Base-by-base conservation (phyloP, 2,329 filamentous ascomycete genomes). In the Tympanopsis confertula region DNA sequence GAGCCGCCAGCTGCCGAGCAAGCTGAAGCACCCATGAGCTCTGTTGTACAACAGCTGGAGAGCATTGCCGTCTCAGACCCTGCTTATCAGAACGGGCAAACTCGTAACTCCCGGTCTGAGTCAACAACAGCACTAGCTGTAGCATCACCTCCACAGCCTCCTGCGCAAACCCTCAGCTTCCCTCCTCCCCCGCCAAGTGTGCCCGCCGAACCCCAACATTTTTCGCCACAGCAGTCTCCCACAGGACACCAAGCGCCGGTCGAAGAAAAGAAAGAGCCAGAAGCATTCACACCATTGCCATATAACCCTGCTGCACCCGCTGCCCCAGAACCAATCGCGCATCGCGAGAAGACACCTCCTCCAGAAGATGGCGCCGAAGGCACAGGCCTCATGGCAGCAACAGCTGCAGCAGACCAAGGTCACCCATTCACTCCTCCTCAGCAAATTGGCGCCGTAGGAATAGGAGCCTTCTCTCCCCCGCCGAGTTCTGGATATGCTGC, bases 311-410 rank as follows among this genome's bases (percentile, higher is more conserved):
- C 76, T 7, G 75, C 76, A 4, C 76, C 76, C 17, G 63, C 74
- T n/a, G 74, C 74, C 0, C 76, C 76, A 5, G 76, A 81, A 49
- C 74, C 72, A 2, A 77, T 80, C 38, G 63, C 69, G 30, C 68
- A 76, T 47, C 68, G 76, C n/a, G 75, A 80, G 53, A 78, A 78
- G 57, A 80, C 76, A 3, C 76, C 76, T 2, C 76, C 76, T 5
- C 76, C 76, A 12, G 57, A 61, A 19, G 75, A 79, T 51, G 71
- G 63, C 26, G 63, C 56, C 13, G 56, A 52, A 22, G 64, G 64
- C 13, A 66, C 63, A 1, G 64, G 63, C 3, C 56, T 67, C 4
- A 7, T 10, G 17, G 50, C 57, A 29, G 57, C 60, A 4, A 62
- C 60, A 5, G 56, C 55, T 4, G 56, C 54, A 28, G 56, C 54